These are phyloP conservation scores for Aspergillus kassunensis DNA, from an alignment of 495 filamentous ascomycete species.

Conservation along the genomic window DNA sequence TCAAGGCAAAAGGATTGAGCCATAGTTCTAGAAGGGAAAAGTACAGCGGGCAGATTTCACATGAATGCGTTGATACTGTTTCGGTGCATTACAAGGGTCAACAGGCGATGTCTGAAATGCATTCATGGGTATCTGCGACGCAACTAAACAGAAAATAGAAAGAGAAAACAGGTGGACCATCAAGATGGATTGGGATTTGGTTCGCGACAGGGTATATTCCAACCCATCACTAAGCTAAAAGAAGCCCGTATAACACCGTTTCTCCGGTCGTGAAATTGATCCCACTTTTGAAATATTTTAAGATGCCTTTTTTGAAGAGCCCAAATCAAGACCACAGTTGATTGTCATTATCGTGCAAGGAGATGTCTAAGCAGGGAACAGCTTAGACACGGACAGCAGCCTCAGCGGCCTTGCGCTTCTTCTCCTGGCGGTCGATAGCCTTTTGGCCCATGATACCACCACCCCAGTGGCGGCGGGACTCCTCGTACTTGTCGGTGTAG, in stretches of 20 bases:
- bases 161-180: slow-evolving; percentile 8
- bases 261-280: slow-evolving; percentile 3
- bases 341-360: slow-evolving; percentile 17
- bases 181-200: slow-evolving; percentile 24
- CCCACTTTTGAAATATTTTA: slow-evolving; percentile 23
- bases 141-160: slow-evolving; percentile 25
- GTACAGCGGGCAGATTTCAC: slow-evolving; percentile 18
- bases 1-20: no score
- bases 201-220: slow-evolving; percentile 13
- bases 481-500: slow-evolving; percentile 93
- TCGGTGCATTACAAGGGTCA: neutral
- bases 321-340: slow-evolving; percentile 3
- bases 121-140: slow-evolving; percentile 50
- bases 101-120: slow-evolving; percentile 36
- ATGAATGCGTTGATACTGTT: slow-evolving; percentile 21
- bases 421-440: slow-evolving; percentile 86
- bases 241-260: slow-evolving; percentile 26
- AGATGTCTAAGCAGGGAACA: slow-evolving; percentile 7
- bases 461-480: slow-evolving; percentile 91
- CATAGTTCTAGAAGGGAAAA: neutral
- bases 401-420: slow-evolving; percentile 95
- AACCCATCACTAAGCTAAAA: slow-evolving; percentile 6
- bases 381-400: slow-evolving; percentile 90
- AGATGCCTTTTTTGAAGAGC: slow-evolving; percentile 9
- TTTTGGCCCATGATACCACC: slow-evolving; percentile 99